Base-by-base conservation (phyloP, 2,329 filamentous ascomycete genomes). In the Alternaria triticimaculans region DNA sequence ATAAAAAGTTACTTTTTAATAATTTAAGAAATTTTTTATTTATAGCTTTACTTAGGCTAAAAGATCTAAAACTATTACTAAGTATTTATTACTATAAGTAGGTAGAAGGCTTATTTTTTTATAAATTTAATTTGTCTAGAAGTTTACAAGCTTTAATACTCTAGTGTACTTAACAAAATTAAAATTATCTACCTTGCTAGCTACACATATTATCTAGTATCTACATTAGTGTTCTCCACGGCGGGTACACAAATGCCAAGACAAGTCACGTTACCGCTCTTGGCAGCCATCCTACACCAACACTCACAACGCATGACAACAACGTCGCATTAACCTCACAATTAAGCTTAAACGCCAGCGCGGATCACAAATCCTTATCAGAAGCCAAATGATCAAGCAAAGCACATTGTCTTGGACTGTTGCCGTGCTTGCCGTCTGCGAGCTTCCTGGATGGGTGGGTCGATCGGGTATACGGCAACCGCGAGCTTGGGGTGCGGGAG, bases 361-460 rank as follows among this genome's bases (percentile, higher is more conserved):
- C 10, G 28, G 15, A 23, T 23, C 18, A 8, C 1, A 53, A 28
- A 53, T 53, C n/a, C 51, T 58, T 59, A 46, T 37, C 44, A 53
- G 30, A 65, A 33, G 45, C 55, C 55, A 56, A 55, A 65, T 41
- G 5, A n/a, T 33, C 55, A 62, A 62, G 59, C 59, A 65, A 59
- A n/a, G 10, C 15, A 25, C 25, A 18, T 8, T 45, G 45, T 15
- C 63, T 59, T 48, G 63, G 44, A 21, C 2, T 12, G 30, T 23
- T 59, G 63, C 63, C 63, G 59, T 43, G 53, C 21, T 62, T 56
- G 50, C 63, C 59, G 49, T 53, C 49, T 37, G 20, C 28, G 28
- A 37, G 59, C 18, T 28, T 55, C 33, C 18, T 18, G 12, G 25
- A 26, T 15, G 33, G 20, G 30, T 10, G 11, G 25, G 37, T 41